Conservation (phyloP, 208 protist genomes). For the Crithidia mellificae region DNA sequence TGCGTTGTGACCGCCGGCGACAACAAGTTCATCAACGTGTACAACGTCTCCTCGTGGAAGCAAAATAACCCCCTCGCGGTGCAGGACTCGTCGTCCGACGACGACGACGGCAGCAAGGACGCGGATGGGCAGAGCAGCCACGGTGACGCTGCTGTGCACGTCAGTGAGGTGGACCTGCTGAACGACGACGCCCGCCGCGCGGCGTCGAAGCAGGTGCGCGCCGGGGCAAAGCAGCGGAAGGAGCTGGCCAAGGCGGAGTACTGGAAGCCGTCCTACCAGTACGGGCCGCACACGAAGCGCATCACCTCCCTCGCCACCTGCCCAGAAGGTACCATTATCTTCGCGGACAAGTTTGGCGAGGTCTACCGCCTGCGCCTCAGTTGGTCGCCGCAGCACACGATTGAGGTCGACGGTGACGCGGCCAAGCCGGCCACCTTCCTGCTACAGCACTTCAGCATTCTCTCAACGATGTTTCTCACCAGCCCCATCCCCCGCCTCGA, state of each 20-base stretch:
- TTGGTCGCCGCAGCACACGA: conserved; percentile 52
- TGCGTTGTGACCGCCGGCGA: conserved; percentile 80
- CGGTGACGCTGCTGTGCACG: conserved; percentile 8
- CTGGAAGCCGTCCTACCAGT: conserved; percentile 57
- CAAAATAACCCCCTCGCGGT: conserved; percentile 37
- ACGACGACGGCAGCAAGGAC: conserved; percentile 37
- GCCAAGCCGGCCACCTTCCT: conserved; percentile 52
- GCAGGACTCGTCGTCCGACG: conserved; percentile 31
- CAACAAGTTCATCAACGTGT: conserved; percentile 79
- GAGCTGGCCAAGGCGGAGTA: conserved; percentile 28
- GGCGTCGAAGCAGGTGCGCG: not conserved
- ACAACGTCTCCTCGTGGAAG: conserved; percentile 55
- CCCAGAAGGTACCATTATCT: conserved; percentile 69
- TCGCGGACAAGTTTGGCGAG: conserved; percentile 91
- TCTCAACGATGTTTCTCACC: conserved; percentile 68
- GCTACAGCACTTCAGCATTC: conserved; percentile 87
- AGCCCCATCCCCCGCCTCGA: conserved; percentile 51
- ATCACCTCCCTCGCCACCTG: conserved; percentile 66
- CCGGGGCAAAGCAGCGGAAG: conserved; percentile 12
- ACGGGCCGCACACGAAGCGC: conserved; percentile 83
- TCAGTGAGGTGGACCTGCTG: conserved; percentile 17
- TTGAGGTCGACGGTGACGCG: conserved; percentile 51
- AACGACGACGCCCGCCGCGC: conserved; percentile 5
- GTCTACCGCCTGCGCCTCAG: conserved; percentile 69
- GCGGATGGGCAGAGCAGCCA: conserved; percentile 6